Evolutionary conservation across 148 eudicot genomes (phyloP), one percentile per base, ranked within the genome.

Genomic region (Persicaria maculosa): DNA sequence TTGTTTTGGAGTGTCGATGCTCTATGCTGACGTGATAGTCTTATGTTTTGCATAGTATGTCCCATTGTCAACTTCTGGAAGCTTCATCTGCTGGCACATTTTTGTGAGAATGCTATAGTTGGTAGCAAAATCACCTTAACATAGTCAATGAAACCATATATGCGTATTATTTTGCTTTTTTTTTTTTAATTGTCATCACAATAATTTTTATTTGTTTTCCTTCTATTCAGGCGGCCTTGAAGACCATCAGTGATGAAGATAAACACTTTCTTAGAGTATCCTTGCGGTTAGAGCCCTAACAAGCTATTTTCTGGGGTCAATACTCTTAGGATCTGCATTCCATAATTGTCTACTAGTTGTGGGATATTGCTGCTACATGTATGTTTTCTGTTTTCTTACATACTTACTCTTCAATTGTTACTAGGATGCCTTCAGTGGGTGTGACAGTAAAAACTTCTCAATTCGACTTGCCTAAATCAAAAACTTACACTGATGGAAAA

Each of bases 161-260:
- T n/a, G 17, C n/a, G 0, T 44, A 44, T 69, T 45, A 69, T 10
- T 50, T 67, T 36, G 71, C n/a, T 69, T 16, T 44, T 44, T 44
- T 52, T 52, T 16, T 44, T 44, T 44, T 52, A 2, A 45, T 20
- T 69, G 50, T 44, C 20, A 14, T 10, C 22, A 8, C 25, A 71
- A 9, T 10, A 48, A 36, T 15, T 44, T 20, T 70, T 9, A 4
- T 48, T 17, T 69, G 4, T 12, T 36, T 19, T 19, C 74, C 76
- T 74, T 57, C 72, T 43, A 48, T 81, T 83, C 89, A 95, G 99
- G 97, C 99, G 76, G 89, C 97, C 17, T 65, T 90, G 80, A 95
- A 95, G 89, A 95, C 96, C 69, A 90, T 95, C 40, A 77, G 91
- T 53, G 97, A 95, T 59, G 99, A 95, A 76, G 97, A 95, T 76